Conservation (phyloP, 345 rosid genomes). For the Carallia brachiata region DNA sequence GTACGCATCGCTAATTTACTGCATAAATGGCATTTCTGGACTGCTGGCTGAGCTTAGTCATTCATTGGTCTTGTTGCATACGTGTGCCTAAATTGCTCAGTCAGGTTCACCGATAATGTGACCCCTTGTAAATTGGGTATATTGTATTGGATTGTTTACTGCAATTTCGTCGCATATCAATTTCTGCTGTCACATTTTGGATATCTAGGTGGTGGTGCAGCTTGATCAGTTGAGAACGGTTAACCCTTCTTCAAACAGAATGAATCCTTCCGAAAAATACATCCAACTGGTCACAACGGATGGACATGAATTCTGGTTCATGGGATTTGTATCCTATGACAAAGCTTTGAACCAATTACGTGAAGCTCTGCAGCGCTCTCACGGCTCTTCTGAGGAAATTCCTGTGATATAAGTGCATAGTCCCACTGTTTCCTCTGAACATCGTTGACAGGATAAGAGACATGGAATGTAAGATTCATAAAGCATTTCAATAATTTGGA, state of each 20-base stretch:
- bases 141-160: neutral
- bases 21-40: too few relatives aligned
- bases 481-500: too few relatives aligned
- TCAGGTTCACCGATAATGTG: too few relatives aligned
- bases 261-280: conserved; percentile 58
- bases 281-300: conserved; percentile 56
- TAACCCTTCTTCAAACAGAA: conserved; percentile 51
- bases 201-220: conserved; percentile 59
- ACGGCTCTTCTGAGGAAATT: conserved; percentile 6
- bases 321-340: conserved; percentile 75
- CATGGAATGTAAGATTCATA: too few relatives aligned
- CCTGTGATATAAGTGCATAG: neutral
- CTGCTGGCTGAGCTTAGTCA: too few relatives aligned
- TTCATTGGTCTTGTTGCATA: too few relatives aligned
- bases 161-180: neutral
- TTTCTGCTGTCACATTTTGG: conserved; percentile 1
- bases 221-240: conserved; percentile 54
- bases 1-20: too few relatives aligned
- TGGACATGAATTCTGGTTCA: conserved; percentile 78
- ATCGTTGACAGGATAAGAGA: neutral
- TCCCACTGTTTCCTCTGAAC: neutral
- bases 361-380: conserved; percentile 37
- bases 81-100: too few relatives aligned
- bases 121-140: neutral
- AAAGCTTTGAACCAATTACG: conserved; percentile 65